These are phyloP conservation scores for Geosmithia putterillii DNA, from an alignment of 2,329 filamentous ascomycete genomes.

Conservation along the genomic window DNA sequence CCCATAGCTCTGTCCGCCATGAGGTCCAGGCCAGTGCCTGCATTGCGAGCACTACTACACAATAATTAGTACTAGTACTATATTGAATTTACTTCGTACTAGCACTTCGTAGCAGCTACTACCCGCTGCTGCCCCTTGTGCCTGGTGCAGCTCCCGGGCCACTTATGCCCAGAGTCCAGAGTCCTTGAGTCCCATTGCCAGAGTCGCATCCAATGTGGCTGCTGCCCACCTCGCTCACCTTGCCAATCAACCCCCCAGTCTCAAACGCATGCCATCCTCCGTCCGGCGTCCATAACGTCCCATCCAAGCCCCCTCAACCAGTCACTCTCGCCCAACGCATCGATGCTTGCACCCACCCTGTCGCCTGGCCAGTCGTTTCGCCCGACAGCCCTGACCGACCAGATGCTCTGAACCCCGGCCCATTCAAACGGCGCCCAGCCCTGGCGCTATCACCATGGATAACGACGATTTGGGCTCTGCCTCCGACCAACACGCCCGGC, in stretches of 20 bases:
- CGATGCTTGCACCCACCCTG: conserved; percentile 24
- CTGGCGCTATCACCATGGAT: conserved; percentile 27
- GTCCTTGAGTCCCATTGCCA: no score
- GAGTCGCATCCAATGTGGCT: background rate
- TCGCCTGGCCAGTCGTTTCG: conserved; percentile 1
- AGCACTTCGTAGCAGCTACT: background rate
- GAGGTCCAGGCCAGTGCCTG: no score
- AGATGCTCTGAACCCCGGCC: conserved; percentile 13
- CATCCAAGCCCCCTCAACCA: background rate
- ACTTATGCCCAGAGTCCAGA: no score
- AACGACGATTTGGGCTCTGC: conserved; percentile 11
- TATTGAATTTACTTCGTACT: no score
- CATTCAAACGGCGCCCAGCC: conserved; percentile 12
- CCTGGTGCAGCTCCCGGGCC: background rate
- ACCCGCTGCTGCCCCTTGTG: background rate
- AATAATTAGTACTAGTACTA: background rate
- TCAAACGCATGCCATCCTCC: background rate
- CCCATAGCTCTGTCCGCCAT: no score
- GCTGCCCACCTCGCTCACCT: background rate
- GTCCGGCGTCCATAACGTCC: background rate
- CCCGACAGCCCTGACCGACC: conserved; percentile 25
- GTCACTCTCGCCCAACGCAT: conserved; percentile 24
- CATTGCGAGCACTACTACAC: no score
- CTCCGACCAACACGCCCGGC: conserved; percentile 1
- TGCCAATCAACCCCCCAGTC: background rate